A percentile compares a stretch with the other conserved stretches of the same genome.
Conservation (phyloP, 169 alveolate species). For the Babesia ovata region DNA sequence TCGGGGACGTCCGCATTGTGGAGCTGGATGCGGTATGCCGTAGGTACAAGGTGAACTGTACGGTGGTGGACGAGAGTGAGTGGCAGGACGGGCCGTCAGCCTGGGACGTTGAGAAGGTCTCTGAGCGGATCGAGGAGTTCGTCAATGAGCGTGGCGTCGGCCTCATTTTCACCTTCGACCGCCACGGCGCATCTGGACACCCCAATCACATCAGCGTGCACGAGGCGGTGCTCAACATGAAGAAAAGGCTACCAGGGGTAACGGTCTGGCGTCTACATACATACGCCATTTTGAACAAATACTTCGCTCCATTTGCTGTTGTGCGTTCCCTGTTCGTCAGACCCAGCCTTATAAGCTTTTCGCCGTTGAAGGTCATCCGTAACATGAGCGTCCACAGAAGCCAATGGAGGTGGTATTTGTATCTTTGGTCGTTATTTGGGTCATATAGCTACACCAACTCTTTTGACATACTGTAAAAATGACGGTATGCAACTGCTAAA, state of each 20-base stretch:
- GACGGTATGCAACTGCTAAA: no score
- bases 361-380: conserved; percentile 24
- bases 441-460: conserved; percentile 48
- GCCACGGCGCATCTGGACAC: conserved; percentile 74
- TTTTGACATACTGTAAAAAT: neutral
- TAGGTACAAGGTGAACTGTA: conserved; percentile 28
- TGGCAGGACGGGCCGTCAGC: conserved; percentile 35
- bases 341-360: conserved; percentile 1
- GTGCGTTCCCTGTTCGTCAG: conserved; percentile 5
- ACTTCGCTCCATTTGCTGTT: conserved; percentile 15
- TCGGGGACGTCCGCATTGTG: conserved; percentile 62
- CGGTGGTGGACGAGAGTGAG: conserved; percentile 36
- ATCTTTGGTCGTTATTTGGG: conserved; percentile 43
- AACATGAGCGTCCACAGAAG: conserved; percentile 37
- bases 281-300: conserved; percentile 10
- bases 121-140: conserved; percentile 19
- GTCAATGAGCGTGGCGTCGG: neutral
- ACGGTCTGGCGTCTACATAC: conserved; percentile 38
- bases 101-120: conserved; percentile 41
- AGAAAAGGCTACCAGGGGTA: conserved; percentile 9
- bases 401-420: conserved; percentile 39
- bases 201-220: conserved; percentile 73
- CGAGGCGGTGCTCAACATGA: conserved; percentile 28
- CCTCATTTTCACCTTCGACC: conserved; percentile 74
- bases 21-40: conserved; percentile 63